Evolutionary conservation across 805 yeast genomes (phyloP), one percentile per base, ranked within the genome.

Genomic region (Kuraishia ogatae): DNA sequence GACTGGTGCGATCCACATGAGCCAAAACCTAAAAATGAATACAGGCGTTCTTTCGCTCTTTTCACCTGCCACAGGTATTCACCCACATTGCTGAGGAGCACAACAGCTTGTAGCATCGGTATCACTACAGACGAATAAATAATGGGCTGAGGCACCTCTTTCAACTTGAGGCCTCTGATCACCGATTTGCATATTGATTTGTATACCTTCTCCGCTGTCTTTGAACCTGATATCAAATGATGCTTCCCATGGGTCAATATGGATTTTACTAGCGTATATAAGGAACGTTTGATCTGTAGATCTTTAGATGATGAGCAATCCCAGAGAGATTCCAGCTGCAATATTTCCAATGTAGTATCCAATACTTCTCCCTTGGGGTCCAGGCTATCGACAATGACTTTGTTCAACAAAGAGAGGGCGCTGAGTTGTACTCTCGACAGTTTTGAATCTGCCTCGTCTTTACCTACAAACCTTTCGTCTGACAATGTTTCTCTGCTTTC

Each of bases 401-500:
- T 52, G 22, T 20, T 51, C 20, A 53, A 23, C 6, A 58, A 23
- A 22, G 29, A 39, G 7, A 56, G 19, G 29, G 54, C 50, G 43
- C 55, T 19, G 11, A 28, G 49, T 4, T 21, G 24, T 2, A 85
- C 75, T 56, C 96, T 71, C 28, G 75, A 73, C 63, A 83, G 88
- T 64, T 88, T 89, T 20, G 82, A 69, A 28, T 73, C 72, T 0
- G 88, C 77, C 57, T 90, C 96, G 50, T 84, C 88, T 52, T 77
- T 78, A 2, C 82, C 77, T 20, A 83, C 78, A 60, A 81, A 83
- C 55, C 96, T 74, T 63, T 84, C 87, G 62, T 92, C 97, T 1
- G 92, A 83, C 21, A 92, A 67, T 0, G 90, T 78, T 17, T 79
- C 82, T 2, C 76, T 77, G 2, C 81, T 72, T 64, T 91, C 96